Conservation (phyloP, 129 eudicot species). For the Solidago caesia region DNA sequence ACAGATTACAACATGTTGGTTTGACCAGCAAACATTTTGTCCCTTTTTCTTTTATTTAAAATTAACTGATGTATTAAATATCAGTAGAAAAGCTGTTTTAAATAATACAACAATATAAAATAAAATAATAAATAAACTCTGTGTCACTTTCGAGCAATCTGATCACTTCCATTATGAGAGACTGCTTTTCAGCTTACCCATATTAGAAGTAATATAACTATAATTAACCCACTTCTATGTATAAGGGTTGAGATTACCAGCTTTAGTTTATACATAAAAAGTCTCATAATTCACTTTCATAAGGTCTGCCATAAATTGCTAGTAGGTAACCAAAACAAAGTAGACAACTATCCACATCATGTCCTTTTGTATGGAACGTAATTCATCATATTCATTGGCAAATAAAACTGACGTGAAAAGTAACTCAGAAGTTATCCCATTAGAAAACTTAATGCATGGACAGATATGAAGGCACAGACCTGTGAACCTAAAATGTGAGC, state of each 20-base stretch:
- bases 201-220: no score
- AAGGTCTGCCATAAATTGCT: not conserved
- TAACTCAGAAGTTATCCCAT: not conserved
- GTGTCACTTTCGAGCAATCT: not conserved
- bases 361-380: not conserved
- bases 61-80: no score
- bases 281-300: not conserved
- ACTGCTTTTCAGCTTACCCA: not conserved
- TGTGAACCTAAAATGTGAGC: constrained; percentile 83
- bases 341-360: not conserved
- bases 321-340: not conserved
- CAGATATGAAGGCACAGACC: constrained; percentile 39
- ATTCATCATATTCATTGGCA: not conserved
- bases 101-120: no score
- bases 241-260: not conserved
- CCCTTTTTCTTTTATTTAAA: no score
- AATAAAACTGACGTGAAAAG: not conserved
- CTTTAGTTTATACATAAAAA: not conserved
- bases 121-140: no score
- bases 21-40: no score
- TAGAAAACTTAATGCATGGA: not conserved
- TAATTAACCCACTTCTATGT: not conserved
- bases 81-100: no score
- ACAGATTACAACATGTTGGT: not conserved
- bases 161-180: not conserved